Evolutionary conservation across 768 basidiomycete genomes (phyloP), one percentile per base, ranked within the genome.

Genomic region (Termitomyces titanicus): DNA sequence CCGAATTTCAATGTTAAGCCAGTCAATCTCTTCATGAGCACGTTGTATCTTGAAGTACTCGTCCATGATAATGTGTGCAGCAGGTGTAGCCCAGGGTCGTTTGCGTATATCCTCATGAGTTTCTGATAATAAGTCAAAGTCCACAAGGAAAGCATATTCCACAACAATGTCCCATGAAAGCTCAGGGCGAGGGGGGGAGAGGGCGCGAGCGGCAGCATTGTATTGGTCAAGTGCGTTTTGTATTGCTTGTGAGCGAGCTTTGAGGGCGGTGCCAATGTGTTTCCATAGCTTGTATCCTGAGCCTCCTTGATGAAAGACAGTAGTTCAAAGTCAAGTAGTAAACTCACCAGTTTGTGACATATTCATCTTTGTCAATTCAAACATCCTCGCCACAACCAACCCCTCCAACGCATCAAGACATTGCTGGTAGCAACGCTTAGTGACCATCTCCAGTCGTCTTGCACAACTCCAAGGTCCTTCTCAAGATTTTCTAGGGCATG

Each of bases 341-440:
- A 13, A 18, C 53, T 1, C 38, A 72, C 69, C 68, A 9, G 70
- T 69, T 7, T 59, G 54, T 3, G 64, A 63, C 53, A 63, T 58
- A 47, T 67, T 66, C 59, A 64, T 64, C 48, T 67, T 67, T 3
- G 58, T 59, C 1, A 69, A 58, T 51, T 69, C 62, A 56, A 68
- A 66, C 61, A 68, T 61, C 18, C 59, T 29, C 3, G 53, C 51
- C 6, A 66, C 55, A 4, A 68, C 39, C 9, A 68, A 52, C 0
- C 42, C 46, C 52, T 70, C 63, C 20, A 66, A 51, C 6, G 27
- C 10, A 50, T 70, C 64, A 1, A 70, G 49, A 18, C 51, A 56
- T 25, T 60, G 45, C 9, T 63, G 63, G 22, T 64, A 61, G 0
- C 54, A 37, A 0, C 40, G 44, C 12, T 29, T 34, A 0, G n/a